phyloP scores from a whole-genome alignment of 2,329 filamentous ascomycete genomes.

The Arthrobotrys entomopaga region DNA sequence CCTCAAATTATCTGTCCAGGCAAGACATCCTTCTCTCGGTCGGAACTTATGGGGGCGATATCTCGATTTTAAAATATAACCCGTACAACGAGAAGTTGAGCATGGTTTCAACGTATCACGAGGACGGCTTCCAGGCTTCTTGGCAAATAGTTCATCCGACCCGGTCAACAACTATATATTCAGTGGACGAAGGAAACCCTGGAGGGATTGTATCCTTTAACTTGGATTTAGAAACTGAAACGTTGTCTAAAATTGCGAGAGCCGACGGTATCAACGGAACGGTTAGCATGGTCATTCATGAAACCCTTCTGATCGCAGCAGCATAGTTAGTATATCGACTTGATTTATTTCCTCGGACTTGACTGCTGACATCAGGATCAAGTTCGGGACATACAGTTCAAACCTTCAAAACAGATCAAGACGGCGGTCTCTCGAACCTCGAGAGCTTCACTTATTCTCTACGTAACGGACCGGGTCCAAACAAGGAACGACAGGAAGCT shows the following conservation, averaged over 20 bases:
- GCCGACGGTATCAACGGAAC: constrained; percentile 48
- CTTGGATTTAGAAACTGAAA: constrained; percentile 15
- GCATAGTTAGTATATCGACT: constrained; percentile 35
- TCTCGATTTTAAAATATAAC: constrained; percentile 45
- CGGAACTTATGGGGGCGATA: constrained; percentile 38
- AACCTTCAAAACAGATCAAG: constrained; percentile 31
- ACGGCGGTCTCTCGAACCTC: constrained; percentile 35
- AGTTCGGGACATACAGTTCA: constrained; percentile 39
- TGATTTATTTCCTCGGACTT: neutral
- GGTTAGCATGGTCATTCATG: constrained; percentile 41
- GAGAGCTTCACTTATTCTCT: constrained; percentile 53
- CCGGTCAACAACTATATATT: constrained; percentile 31
- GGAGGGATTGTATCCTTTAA: constrained; percentile 39
- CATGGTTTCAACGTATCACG: constrained; percentile 26
- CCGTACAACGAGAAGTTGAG: constrained; percentile 17
- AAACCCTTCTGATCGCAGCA: constrained; percentile 21
- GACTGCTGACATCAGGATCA: neutral
- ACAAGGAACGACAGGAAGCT: constrained; percentile 66
- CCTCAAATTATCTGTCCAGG: constrained; percentile 9
- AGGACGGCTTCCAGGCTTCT: constrained; percentile 31
- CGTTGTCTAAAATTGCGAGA: constrained; percentile 29
- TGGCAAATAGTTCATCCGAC: constrained; percentile 44
- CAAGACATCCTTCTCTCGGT: constrained; percentile 30
- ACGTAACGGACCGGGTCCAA: constrained; percentile 37
- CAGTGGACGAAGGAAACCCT: constrained; percentile 38